phyloP scores from a whole-genome alignment of 1,139 yeast genomes.

The Taphrina sp. region DNA sequence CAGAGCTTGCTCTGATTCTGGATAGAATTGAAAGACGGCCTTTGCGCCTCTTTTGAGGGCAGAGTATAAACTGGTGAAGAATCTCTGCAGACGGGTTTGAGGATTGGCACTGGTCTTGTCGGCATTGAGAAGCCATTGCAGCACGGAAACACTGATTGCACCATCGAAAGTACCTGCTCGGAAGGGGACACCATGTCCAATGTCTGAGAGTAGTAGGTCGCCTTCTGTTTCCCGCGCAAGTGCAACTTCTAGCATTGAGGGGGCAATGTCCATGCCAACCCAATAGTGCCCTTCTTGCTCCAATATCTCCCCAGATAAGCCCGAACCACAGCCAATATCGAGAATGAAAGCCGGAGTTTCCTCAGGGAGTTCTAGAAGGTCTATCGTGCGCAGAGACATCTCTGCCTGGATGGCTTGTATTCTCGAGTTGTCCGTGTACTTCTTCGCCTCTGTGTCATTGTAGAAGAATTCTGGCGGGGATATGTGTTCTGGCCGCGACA shows the following conservation, averaged over 20 bases:
- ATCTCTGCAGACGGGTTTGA: conserved; percentile 71
- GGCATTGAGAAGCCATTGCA: conserved; percentile 98
- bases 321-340: conserved; percentile 97
- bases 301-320: conserved; percentile 88
- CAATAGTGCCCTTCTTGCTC: conserved; percentile 92
- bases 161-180: conserved; percentile 97
- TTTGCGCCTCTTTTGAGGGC: conserved; percentile 90
- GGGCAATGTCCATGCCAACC: conserved; percentile 96
- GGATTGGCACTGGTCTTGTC: conserved; percentile 83
- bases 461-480: conserved; percentile 95
- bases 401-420: conserved; percentile 97
- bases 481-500: conserved; percentile 96
- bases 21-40: conserved; percentile 95
- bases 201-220: conserved; percentile 83
- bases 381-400: conserved; percentile 92
- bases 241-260: conserved; percentile 92
- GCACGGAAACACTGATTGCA: conserved; percentile 90
- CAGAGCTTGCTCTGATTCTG: conserved; percentile 81
- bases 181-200: conserved; percentile 92
- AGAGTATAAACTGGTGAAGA: conserved; percentile 85
- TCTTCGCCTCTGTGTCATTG: conserved; percentile 81
- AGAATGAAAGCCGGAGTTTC: conserved; percentile 58
- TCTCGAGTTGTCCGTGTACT: conserved; percentile 89
- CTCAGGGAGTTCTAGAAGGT: conserved; percentile 68
- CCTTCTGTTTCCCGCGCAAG: conserved; percentile 91